These are phyloP conservation scores for Xylaria polymorpha DNA, from an alignment of 2,329 filamentous ascomycete species.

Conservation along the genomic window DNA sequence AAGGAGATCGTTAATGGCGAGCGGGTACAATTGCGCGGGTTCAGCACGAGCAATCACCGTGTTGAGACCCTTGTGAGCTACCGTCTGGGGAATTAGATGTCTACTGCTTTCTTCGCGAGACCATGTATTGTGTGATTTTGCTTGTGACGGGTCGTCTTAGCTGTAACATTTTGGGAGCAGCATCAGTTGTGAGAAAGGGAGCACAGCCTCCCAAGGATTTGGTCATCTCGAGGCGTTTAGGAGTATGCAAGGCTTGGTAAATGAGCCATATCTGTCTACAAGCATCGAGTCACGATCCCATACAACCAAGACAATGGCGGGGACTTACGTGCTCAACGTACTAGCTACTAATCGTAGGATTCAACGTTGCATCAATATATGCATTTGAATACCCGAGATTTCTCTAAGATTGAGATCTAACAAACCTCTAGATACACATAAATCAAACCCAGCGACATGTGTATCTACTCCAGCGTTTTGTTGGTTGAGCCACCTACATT, in stretches of 20 bases:
- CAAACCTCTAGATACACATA: conserved; percentile 7
- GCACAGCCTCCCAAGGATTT: conserved; percentile 5
- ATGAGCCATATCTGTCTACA: conserved; percentile 4
- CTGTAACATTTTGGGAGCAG: not conserved
- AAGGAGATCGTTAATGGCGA: conserved; percentile 96
- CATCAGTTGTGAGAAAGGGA: not conserved
- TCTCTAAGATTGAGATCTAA: conserved; percentile 1
- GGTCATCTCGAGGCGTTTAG: conserved; percentile 33
- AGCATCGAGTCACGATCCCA: not conserved
- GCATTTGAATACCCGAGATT: not conserved
- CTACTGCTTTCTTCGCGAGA: not conserved
- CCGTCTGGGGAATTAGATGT: conserved; percentile 62
- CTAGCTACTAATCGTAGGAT: not conserved
- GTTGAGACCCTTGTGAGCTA: conserved; percentile 98
- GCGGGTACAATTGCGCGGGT: conserved; percentile 93
- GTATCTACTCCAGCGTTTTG: conserved; percentile 23
- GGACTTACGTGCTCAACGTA: not conserved
- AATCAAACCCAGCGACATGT: conserved; percentile 1
- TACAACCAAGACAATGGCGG: not conserved
- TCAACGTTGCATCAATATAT: not conserved
- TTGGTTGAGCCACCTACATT: not conserved
- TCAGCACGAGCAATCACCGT: conserved; percentile 93
- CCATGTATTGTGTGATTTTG: not conserved
- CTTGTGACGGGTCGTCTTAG: not conserved
- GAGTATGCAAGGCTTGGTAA: conserved; percentile 4